Base-by-base conservation (phyloP, 1,284 basidiomycete species). In the Papiliotrema terrestris region DNA sequence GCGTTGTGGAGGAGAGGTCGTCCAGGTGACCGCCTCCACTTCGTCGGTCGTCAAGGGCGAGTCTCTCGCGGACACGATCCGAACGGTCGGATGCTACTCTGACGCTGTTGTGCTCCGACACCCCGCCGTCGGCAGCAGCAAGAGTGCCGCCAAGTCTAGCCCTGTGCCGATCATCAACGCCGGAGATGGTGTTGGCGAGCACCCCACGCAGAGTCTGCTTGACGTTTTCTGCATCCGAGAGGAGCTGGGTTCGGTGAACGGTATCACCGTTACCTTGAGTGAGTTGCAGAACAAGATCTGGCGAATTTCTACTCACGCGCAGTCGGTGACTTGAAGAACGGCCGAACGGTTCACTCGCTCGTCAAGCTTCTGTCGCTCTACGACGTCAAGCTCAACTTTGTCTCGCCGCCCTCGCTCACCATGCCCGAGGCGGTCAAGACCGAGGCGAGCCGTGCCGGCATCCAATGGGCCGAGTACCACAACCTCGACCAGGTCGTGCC, bases 161-260 rank as follows among this genome's bases (percentile, higher is more conserved):
- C 89, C 95, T 9, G 89, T 98, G 0, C 96, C 96, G 0, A 85
- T 98, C 67, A 81, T 99, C 76, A 98, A 98, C 72, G 95, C 92
- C 45, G 96, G 96, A 44, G 96, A 98, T 73, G 96, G 96, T 36
- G 84, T 91, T 53, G 96, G 96, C 57, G 96, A 98, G 78, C 96
- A 99, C 76, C 96, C 95, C 1, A 96, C 92, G 6, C 96, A 97
- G 81, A 91, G 91, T 26, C 81, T 97, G 44, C 80, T 98, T 57
- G 96, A 98, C 73, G 86, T 97, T 26, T 98, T 92, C 78, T 97
- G 94, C 43, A 98, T 99, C 67, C 92, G 96, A 60, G 94, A 91
- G 48, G 96, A 99, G 78, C 84, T 98, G 44, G 96, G 96, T 60
- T 98, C 95, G 0, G 92, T 98, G 61, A 98, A 97, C 71, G 96